Evolutionary conservation across 768 basidiomycete species (phyloP).

Genomic region (Coprinopsis cinerea): DNA sequence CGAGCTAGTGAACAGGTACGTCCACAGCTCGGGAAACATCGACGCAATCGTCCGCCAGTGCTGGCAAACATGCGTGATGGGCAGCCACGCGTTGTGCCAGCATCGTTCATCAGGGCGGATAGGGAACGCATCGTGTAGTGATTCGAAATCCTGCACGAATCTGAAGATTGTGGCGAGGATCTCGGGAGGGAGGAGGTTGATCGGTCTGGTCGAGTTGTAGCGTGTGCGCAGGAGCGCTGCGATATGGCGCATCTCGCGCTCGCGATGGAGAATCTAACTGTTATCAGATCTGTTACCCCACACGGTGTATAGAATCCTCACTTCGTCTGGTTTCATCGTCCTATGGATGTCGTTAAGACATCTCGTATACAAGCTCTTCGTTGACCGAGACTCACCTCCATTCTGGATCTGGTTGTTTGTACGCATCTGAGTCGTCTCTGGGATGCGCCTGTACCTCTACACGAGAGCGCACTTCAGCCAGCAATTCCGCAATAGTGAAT

Average conservation of each 20-base stretch:
- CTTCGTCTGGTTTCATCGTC: background rate
- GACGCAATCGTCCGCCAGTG: background rate
- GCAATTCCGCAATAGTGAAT: background rate
- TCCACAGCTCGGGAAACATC: background rate
- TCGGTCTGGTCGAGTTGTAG: background rate
- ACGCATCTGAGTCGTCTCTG: background rate
- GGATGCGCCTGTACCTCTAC: background rate
- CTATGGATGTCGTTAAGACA: background rate
- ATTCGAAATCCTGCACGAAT: background rate
- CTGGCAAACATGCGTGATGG: background rate
- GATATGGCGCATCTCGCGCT: background rate
- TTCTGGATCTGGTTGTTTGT: background rate
- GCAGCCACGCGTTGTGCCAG: background rate
- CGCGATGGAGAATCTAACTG: background rate
- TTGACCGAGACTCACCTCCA: background rate
- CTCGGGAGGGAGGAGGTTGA: background rate
- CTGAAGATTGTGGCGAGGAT: background rate
- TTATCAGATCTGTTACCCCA: background rate
- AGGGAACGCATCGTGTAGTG: background rate
- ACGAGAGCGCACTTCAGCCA: background rate
- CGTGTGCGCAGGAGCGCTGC: background rate
- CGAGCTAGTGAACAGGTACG: background rate
- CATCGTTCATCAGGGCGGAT: background rate
- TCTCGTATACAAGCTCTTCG: background rate
- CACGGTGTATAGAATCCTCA: background rate